These are phyloP conservation scores for Botrytis galanthina DNA, from an alignment of 2,329 filamentous ascomycete genomes.

Conservation along the genomic window DNA sequence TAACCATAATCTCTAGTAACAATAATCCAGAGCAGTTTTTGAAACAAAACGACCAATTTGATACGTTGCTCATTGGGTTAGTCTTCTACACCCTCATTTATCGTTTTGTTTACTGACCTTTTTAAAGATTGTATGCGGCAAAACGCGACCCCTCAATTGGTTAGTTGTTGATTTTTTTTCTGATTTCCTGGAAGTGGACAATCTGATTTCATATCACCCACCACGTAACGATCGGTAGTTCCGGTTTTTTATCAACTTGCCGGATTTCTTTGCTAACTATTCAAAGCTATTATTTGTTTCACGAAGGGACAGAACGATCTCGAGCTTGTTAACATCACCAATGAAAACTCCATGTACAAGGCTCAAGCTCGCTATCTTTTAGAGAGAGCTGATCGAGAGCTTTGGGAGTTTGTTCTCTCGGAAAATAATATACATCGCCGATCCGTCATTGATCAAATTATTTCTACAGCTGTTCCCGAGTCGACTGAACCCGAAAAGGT, in stretches of 20 bases:
- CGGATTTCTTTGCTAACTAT: no score
- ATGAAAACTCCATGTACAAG: conserved; percentile 99
- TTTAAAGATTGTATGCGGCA: background rate
- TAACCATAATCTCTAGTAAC: conserved; percentile 52
- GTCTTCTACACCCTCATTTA: background rate
- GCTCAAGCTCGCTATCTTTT: conserved; percentile 94
- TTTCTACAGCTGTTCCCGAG: conserved; percentile 89
- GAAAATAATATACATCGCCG: conserved; percentile 94
- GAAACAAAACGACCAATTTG: conserved; percentile 41
- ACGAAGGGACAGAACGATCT: conserved; percentile 96
- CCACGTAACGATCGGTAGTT: no score
- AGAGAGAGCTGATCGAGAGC: conserved; percentile 82
- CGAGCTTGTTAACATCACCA: conserved; percentile 95
- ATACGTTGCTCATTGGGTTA: background rate
- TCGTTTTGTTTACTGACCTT: background rate
- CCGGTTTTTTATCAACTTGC: no score
- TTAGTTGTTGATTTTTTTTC: no score
- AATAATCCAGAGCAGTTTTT: conserved; percentile 97
- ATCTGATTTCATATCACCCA: no score
- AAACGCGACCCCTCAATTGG: no score
- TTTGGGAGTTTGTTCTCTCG: conserved; percentile 93
- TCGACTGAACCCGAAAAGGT: conserved; percentile 92
- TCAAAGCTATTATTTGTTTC: conserved; percentile 66
- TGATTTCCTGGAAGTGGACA: no score
- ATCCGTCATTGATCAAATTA: conserved; percentile 93